Evolutionary conservation across 305 asterid genomes (phyloP).

Genomic region (Stenogyne calaminthoides): DNA sequence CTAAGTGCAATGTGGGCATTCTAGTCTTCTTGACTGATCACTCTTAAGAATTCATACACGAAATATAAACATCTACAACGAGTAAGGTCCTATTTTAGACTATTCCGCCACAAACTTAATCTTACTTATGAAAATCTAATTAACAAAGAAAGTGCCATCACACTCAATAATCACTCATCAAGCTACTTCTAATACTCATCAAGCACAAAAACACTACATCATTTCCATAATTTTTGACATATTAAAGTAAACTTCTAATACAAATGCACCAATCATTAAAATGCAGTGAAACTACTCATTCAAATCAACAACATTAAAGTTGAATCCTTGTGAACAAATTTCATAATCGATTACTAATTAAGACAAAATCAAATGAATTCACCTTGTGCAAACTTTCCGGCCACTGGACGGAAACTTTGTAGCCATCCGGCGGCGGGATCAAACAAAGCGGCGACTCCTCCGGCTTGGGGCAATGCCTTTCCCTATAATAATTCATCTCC

Average conservation of each 20-base stretch:
- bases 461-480: conserved; percentile 87
- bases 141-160: not conserved
- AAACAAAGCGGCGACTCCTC: conserved; percentile 83
- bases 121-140: not conserved
- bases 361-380: not conserved
- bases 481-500: conserved; percentile 94
- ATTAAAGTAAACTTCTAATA: conserved; percentile 14
- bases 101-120: not conserved
- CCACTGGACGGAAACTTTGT: conserved; percentile 83
- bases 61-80: not conserved
- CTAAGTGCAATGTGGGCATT: not conserved
- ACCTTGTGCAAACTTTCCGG: conserved; percentile 97
- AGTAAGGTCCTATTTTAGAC: not conserved
- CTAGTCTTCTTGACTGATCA: not conserved
- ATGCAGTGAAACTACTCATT: conserved; percentile 3
- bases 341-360: not conserved
- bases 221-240: not conserved
- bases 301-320: conserved; percentile 8
- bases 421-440: conserved; percentile 89
- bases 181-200: not conserved
- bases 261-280: conserved; percentile 1
- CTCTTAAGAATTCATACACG: not conserved
- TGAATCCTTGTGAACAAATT: not conserved
- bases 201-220: not conserved
- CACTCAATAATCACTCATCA: not conserved